Base-by-base conservation (phyloP, 768 basidiomycete species). In the Lactifluus subvellereus region DNA sequence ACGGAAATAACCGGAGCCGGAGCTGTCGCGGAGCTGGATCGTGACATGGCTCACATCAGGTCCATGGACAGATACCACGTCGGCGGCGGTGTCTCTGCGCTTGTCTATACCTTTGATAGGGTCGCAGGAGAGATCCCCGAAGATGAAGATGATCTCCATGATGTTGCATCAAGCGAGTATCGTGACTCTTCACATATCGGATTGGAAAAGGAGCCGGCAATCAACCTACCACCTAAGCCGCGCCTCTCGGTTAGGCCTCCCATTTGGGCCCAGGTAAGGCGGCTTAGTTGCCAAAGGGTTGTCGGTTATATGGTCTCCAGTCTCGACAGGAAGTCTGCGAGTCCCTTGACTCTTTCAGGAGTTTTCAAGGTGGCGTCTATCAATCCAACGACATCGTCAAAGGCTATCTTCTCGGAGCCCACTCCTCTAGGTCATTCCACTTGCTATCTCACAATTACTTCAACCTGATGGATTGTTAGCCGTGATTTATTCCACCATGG, bases 311-410 rank as follows among this genome's bases (percentile, higher is more conserved):
- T 49, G 20, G n/a, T 59, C 14, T 38, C 27, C 58, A 91, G 89
- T 87, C 89, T 30, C 83, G 91, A 47, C 89, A 91, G 74, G 91
- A 92, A 74, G 79, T 93, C 2, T 92, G 91, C 74, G 91, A 93
- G 72, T 82, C 86, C 5, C 83, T 87, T 53, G 83, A 85, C 22
- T 86, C 84, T 80, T 89, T 88, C 72, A 77, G 83, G 37, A 85
- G 82, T 66, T 93, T 89, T 70, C 91, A 94, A 72, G 77, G 88
- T 11, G 91, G 91, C 8, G 90, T 94, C 6, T 92, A 92, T 71
- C 82, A 79, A 55, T 72, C 73, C 27, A 76, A 83, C 30, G 80
- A 84, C 57, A 72, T 81, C 18, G 88, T 81, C 18, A 86, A 82
- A 70, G 91, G 91, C 2, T 94, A 93, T 70, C 79, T 94, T 38